Evolutionary conservation across 1,284 basidiomycete genomes (phyloP), one percentile per base, ranked within the genome.

Genomic region (Binderoboletus segoi): DNA sequence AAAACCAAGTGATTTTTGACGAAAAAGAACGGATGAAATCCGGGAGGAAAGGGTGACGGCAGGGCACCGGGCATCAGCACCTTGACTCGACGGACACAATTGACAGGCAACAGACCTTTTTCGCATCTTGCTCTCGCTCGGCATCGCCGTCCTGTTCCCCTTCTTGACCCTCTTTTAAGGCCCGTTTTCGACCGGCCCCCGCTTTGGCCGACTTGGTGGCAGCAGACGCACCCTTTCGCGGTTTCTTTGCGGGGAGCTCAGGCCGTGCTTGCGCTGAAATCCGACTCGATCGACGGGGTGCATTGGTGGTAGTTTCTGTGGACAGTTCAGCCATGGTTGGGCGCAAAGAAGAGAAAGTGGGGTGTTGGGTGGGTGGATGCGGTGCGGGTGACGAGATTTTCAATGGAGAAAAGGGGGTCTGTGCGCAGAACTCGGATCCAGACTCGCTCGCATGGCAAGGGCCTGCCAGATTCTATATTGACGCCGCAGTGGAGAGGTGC

Each of bases 201-300:
- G 44, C 54, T 69, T 49, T 75, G 68, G 57, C 70, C 66, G 57
- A 43, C 32, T 64, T 40, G 15, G 23, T 60, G 38, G 40, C 15
- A n/a, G 57, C 32, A 30, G 66, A 38, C 3, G 57, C 15, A 15
- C 46, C 63, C 56, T 81, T 82, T 59, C 76, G 79, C 40, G 69
- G 51, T 57, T 66, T 63, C 51, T 67, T 72, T 47, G 52, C 28
- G 32, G 65, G 69, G 32, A 68, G 58, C 38, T 68, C 73, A 44
- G 70, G 65, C 49, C 71, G 71, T 46, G 77, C 71, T 35, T 75
- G 74, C 5, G 78, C 65, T 7, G 79, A 77, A 48, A 83, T 76
- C 45, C 82, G 71, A 20, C 74, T 74, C 13, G 82, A 83, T 53
- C 82, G 75, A 56, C 82, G 72, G 11, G 78, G 79, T 42, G 70